phyloP scores from a whole-genome alignment of 495 filamentous ascomycete genomes.

The Symbiotaphrina buchneri region DNA sequence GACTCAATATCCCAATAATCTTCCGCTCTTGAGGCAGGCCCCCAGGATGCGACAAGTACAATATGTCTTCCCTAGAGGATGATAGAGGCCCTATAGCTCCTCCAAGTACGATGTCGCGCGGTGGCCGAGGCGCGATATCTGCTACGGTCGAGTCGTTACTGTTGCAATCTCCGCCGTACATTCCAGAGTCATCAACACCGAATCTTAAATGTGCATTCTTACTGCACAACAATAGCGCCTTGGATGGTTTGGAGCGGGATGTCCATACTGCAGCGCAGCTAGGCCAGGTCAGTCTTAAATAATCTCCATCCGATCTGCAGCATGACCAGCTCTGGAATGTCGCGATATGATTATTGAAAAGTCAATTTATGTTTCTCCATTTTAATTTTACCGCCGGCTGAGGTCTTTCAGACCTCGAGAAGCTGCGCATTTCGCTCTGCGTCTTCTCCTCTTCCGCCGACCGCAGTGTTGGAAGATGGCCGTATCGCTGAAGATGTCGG shows the following conservation, averaged over 20 bases:
- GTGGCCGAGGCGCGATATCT: not conserved
- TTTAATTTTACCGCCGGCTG: too few relatives aligned
- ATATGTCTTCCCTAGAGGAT: too few relatives aligned
- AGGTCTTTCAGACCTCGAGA: too few relatives aligned
- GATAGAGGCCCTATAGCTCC: too few relatives aligned
- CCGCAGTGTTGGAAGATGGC: not conserved
- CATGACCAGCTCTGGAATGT: too few relatives aligned
- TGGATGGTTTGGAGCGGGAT: conserved; percentile 67
- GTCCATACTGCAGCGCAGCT: conserved; percentile 64
- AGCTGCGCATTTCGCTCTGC: too few relatives aligned
- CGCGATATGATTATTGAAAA: not conserved
- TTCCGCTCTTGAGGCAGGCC: too few relatives aligned
- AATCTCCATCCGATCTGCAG: not conserved
- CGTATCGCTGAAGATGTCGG: not conserved
- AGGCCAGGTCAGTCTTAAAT: conserved; percentile 56
- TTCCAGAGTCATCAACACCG: conserved; percentile 1
- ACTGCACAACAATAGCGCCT: conserved; percentile 50
- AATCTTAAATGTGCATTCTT: conserved; percentile 42
- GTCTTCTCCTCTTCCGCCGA: too few relatives aligned
- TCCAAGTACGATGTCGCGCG: too few relatives aligned
- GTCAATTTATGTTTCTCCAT: conserved; percentile 7
- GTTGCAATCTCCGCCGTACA: not conserved
- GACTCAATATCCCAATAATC: too few relatives aligned
- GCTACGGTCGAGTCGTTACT: not conserved
- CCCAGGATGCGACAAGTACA: too few relatives aligned